Base-by-base conservation (phyloP, 805 yeast genomes). In the Zygosaccharomyces lentus region DNA sequence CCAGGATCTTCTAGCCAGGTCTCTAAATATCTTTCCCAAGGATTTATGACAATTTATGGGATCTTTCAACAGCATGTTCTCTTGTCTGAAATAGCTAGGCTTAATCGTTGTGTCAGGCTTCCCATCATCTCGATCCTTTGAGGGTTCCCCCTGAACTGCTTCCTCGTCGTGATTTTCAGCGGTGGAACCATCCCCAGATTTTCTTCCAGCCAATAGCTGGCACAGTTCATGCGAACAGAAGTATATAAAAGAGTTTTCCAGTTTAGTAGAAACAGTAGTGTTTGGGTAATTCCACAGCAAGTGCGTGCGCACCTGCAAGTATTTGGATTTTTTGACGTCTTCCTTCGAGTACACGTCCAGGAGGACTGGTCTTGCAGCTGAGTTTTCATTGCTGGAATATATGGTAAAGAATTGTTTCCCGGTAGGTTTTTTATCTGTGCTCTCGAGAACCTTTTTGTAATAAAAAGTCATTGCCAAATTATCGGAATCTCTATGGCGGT, bases 1-100 rank as follows among this genome's bases (percentile, higher is more conserved):
- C 99, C 99, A 93, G 1, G 96, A 83, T 52, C 95, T 78, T 65
- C 98, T 78, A 2, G 95, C 95, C 47, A 91, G 67, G 59, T 89
- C 96, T 59, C 98, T 78, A 34, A 89, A 76, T 19, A 90, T 73
- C 59, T 85, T 85, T 17, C 76, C 75, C 30, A 81, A 67, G 4
- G 88, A 74, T 52, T 80, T 74, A 47, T 68, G 68, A 19, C 59
- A 57, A 38, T 56, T 58, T 9, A 62, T 57, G 13, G 59, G 55
- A 38, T 63, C 64, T 37, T 49, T 53, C 16, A 59, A 50, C 24
- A 63, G 45, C 21, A 49, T 46, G 29, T 56, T 61, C 17, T 55
- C 53, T 19, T 41, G 64, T 45, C 51, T 55, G 66, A 77, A 54
- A 37, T 56, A 59, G 6, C 58, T 55, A 27, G 65, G 61, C 26